Evolutionary conservation across 306 rosid species (phyloP).

Genomic region (Senna siamea): DNA sequence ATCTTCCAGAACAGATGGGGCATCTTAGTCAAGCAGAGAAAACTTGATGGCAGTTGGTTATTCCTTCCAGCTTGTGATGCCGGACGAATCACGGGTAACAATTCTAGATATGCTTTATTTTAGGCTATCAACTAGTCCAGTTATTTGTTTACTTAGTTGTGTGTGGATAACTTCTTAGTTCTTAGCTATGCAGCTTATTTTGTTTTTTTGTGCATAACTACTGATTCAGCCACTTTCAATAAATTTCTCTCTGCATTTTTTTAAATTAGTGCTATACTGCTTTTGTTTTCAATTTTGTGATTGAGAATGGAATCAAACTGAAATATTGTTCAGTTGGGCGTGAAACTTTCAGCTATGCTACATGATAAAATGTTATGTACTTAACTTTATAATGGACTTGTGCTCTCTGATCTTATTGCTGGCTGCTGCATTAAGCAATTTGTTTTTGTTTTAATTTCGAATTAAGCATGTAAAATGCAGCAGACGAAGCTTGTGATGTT

Average conservation of each 20-base stretch:
- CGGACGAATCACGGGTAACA: constrained; percentile 47
- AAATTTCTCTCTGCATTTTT: not conserved
- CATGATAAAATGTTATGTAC: not conserved
- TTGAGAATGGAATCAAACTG: not conserved
- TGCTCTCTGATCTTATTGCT: not conserved
- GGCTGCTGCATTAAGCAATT: not conserved
- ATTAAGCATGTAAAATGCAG: not conserved
- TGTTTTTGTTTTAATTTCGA: not conserved
- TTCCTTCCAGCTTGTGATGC: constrained; percentile 50
- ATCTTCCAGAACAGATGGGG: constrained; percentile 77
- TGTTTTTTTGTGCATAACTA: not conserved
- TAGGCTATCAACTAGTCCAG: not conserved
- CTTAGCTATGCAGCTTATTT: not conserved
- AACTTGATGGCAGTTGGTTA: constrained; percentile 55
- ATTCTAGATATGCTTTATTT: constrained; percentile 48
- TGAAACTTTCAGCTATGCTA: not conserved
- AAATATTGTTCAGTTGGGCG: not conserved
- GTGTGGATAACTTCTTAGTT: not conserved
- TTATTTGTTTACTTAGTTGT: not conserved
- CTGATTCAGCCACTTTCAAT: not conserved
- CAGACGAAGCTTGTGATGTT: not conserved
- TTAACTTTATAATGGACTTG: not conserved
- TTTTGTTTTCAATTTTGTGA: not conserved
- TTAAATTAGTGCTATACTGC: not conserved
- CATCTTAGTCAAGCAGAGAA: constrained; percentile 76